Conservation (phyloP, 768 basidiomycete species). For the Termitomyces heimii region DNA sequence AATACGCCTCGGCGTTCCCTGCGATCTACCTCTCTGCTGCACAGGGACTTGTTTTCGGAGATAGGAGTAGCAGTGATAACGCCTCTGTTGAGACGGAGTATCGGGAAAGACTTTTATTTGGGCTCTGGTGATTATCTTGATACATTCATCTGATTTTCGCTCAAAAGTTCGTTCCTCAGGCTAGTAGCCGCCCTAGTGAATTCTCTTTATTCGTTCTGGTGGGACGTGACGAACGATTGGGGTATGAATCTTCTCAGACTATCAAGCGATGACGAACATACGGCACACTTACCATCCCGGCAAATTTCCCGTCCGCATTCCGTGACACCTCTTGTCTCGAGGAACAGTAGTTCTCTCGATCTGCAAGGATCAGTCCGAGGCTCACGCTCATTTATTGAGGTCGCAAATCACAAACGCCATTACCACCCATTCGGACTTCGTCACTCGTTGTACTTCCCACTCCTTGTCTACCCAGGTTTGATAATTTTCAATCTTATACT, state of each 20-base stretch:
- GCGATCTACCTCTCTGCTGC: slow-evolving; percentile 93
- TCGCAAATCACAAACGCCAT: slow-evolving; percentile 15
- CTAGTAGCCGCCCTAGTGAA: slow-evolving; percentile 80
- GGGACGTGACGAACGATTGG: slow-evolving; percentile 99
- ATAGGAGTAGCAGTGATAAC: slow-evolving; percentile 43
- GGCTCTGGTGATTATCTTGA: slow-evolving; percentile 61
- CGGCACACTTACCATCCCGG: slow-evolving; percentile 28
- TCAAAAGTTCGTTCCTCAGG: slow-evolving; percentile 38
- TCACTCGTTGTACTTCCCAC: slow-evolving; percentile 67
- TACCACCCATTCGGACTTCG: slow-evolving; percentile 71
- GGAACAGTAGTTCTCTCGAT: slow-evolving; percentile 7
- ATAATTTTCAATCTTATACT: slow-evolving; percentile 82
- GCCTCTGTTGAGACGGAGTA: slow-evolving; percentile 51
- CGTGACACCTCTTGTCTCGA: slow-evolving; percentile 20
- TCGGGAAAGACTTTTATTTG: slow-evolving; percentile 73
- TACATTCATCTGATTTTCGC: neutral
- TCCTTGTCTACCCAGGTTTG: slow-evolving; percentile 78
- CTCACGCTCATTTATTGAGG: slow-evolving; percentile 3
- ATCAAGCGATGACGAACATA: slow-evolving; percentile 21
- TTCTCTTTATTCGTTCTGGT: slow-evolving; percentile 96
- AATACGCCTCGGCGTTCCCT: slow-evolving; percentile 96
- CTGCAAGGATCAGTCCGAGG: neutral
- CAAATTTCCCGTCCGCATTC: slow-evolving; percentile 43
- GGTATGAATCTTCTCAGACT: slow-evolving; percentile 71
- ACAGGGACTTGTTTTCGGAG: slow-evolving; percentile 67